Percentiles rank a stretch among this genome's conserved stretches.
Evolutionary conservation across 805 yeast genomes (phyloP).

Genomic region (Yamadazyma kitorensis): DNA sequence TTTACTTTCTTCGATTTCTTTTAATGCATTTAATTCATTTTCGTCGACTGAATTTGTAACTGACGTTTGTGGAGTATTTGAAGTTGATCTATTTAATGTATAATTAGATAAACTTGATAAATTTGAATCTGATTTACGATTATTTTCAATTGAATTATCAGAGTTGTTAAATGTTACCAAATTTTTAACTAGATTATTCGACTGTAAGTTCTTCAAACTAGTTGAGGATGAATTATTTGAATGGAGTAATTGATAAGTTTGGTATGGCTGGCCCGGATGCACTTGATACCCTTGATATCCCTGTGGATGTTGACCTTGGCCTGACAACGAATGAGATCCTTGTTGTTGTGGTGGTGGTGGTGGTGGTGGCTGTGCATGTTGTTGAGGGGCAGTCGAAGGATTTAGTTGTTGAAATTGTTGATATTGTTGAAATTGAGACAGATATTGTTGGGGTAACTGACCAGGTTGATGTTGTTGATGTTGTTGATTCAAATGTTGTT

Average conservation of each 20-base stretch:
- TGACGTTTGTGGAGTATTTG: slow-evolving; percentile 15
- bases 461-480: slow-evolving; percentile 15
- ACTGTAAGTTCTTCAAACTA: slow-evolving; percentile 14
- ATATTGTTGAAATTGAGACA: slow-evolving; percentile 15
- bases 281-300: background rate
- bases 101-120: slow-evolving; percentile 5
- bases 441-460: slow-evolving; percentile 13
- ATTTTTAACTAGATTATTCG: slow-evolving; percentile 10
- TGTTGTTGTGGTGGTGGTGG: background rate
- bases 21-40: background rate
- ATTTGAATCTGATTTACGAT: slow-evolving; percentile 11
- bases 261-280: slow-evolving; percentile 7
- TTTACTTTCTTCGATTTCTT: slow-evolving; percentile 1
- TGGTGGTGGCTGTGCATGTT: background rate
- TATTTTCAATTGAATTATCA: slow-evolving; percentile 8
- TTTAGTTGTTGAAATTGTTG: slow-evolving; percentile 11
- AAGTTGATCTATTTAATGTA: slow-evolving; percentile 12
- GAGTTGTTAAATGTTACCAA: slow-evolving; percentile 8
- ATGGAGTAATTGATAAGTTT: slow-evolving; percentile 9
- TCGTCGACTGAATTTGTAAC: slow-evolving; percentile 3
- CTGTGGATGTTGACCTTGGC: too few relatives aligned
- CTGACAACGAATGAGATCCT: too few relatives aligned
- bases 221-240: slow-evolving; percentile 15
- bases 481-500: slow-evolving; percentile 14
- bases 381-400: slow-evolving; percentile 1